Conservation (phyloP, 495 filamentous ascomycete species). For the Talaromyces thailandensis region DNA sequence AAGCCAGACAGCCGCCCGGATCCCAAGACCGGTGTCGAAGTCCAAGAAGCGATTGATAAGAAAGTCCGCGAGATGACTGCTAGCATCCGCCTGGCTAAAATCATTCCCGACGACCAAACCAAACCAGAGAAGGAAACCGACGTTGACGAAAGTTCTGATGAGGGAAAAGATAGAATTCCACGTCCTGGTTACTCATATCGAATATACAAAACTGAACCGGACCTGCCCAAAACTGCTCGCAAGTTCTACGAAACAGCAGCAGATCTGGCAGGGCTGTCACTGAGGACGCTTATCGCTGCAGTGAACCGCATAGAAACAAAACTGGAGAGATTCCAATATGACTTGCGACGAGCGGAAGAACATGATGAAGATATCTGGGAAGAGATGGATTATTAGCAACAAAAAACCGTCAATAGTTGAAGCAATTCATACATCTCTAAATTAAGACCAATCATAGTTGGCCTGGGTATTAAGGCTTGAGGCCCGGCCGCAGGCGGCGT, state of each 20-base stretch:
- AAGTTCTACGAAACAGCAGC: constrained; percentile 49
- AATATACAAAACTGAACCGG: constrained; percentile 45
- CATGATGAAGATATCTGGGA: constrained; percentile 10
- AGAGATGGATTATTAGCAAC: neutral
- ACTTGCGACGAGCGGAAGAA: constrained; percentile 22
- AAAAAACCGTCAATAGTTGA: neutral
- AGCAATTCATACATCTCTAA: neutral
- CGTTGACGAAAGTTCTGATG: neutral
- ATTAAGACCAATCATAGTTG: neutral
- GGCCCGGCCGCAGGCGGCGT: neutral
- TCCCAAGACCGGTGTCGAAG: constrained; percentile 5
- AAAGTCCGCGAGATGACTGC: constrained; percentile 31
- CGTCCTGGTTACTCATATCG: constrained; percentile 48
- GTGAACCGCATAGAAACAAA: constrained; percentile 39
- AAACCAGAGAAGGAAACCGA: constrained; percentile 9
- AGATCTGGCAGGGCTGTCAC: constrained; percentile 32
- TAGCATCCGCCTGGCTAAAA: constrained; percentile 20
- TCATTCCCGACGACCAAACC: constrained; percentile 20
- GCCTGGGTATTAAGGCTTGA: neutral
- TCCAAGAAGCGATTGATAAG: constrained; percentile 19
- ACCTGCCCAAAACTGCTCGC: constrained; percentile 45
- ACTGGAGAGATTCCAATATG: constrained; percentile 32
- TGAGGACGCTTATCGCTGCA: constrained; percentile 36
- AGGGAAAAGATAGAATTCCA: constrained; percentile 16
- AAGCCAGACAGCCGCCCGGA: constrained; percentile 10